phyloP scores from a whole-genome alignment of 768 basidiomycete species.

The Favolaschia claudopus region DNA sequence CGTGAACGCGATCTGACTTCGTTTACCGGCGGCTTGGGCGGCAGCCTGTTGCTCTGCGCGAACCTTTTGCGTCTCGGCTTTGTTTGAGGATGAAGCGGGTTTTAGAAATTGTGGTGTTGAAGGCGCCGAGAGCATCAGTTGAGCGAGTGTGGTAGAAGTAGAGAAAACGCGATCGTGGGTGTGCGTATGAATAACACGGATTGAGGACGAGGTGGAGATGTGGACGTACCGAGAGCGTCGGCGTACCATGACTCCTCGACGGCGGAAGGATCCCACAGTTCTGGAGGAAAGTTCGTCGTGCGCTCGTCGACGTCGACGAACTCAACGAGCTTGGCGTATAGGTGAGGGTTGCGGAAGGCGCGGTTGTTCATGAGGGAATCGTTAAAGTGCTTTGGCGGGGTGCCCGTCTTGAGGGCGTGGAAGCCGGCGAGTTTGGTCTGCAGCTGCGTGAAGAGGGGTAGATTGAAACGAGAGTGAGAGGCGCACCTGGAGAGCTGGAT shows the following conservation, averaged over 20 bases:
- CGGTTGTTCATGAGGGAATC: slow-evolving; percentile 93
- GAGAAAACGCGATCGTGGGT: slow-evolving; percentile 18
- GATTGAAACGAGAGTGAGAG: not conserved
- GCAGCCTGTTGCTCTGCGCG: slow-evolving; percentile 68
- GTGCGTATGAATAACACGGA: slow-evolving; percentile 36
- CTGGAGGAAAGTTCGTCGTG: slow-evolving; percentile 78
- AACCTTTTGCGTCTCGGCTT: slow-evolving; percentile 70
- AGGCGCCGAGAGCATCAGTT: slow-evolving; percentile 10
- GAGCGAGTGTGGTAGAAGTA: slow-evolving; percentile 16
- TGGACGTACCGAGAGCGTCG: slow-evolving; percentile 74
- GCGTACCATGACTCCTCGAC: slow-evolving; percentile 78
- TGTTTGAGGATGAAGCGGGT: slow-evolving; percentile 26
- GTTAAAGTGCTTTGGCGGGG: slow-evolving; percentile 87
- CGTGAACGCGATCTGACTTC: slow-evolving; percentile 71
- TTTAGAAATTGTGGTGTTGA: slow-evolving; percentile 1
- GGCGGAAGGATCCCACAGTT: slow-evolving; percentile 77
- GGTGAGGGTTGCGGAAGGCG: slow-evolving; percentile 94
- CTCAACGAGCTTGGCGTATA: slow-evolving; percentile 95
- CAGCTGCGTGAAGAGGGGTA: not conserved
- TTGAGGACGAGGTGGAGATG: not conserved
- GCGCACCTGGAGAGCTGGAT: slow-evolving; percentile 68
- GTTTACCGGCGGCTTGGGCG: slow-evolving; percentile 59
- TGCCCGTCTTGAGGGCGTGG: slow-evolving; percentile 69
- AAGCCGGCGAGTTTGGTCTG: slow-evolving; percentile 88
- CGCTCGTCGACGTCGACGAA: slow-evolving; percentile 93